Evolutionary conservation across 2,329 filamentous ascomycete genomes (phyloP), one percentile per base, ranked within the genome.

Genomic region (Fusarium dlaminii): DNA sequence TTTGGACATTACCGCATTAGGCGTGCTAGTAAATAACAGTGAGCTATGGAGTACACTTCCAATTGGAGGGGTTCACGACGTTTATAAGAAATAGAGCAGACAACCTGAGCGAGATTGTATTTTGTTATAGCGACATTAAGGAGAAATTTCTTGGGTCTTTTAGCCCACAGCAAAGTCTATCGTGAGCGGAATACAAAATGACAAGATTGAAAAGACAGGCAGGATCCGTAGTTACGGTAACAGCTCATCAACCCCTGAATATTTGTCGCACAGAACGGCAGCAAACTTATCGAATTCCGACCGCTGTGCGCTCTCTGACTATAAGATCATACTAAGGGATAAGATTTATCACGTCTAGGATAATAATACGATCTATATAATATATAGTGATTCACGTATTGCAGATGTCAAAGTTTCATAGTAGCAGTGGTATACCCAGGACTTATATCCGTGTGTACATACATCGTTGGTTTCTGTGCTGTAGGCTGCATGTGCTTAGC

Each of bases 1-100:
- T 68, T 71, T 72, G 62, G 14, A 17, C 24, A 45, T 55, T 60
- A 45, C 70, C 68, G 46, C 24, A 42, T 73, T 65, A 20, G 62
- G 71, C 24, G 39, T 49, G 24, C 39, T 36, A 45, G 57, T 56
- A 52, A 62, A 61, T 55, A 59, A 37, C 17, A 29, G 51, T 29
- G 36, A 34, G 22, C 27, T 43, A 12, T 3, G 4, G 34, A 51
- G 8, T 43, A 30, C 34, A n/a, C 37, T 45, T n/a, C 17, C 17
- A 8, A 34, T 42, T 42, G 27, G 36, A 42, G n/a, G 43, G 56
- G 45, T n/a, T 49, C 24, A 30, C 17, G 56, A 36, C 20, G 56
- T 37, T 58, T 37, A 59, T 59, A 37, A 51, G 27, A 58, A 30
- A 30, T 27, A 51, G 20, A 36, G 40, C 45, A 34, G 55, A 24